Percentiles rank a stretch among this genome's conserved stretches.
Evolutionary conservation across 2,329 filamentous ascomycete genomes (phyloP).

Genomic region (Colletotrichum spinosum): DNA sequence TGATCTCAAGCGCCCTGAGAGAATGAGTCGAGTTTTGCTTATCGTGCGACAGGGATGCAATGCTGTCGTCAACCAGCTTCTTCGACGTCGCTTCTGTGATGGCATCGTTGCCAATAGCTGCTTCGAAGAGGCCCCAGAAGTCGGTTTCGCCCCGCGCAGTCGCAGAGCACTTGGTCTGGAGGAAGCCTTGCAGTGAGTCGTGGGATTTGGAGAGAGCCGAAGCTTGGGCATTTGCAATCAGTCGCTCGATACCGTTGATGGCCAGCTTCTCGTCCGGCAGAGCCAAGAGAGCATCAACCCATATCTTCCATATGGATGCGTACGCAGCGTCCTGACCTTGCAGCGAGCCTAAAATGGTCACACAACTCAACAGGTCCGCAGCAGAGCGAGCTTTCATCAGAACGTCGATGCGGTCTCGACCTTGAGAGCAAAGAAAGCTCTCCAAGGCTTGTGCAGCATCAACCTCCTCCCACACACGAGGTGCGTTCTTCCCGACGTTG

Average conservation of each 20-base stretch:
- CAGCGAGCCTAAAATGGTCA: constrained; percentile 66
- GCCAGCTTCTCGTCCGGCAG: constrained; percentile 44
- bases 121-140: constrained; percentile 60
- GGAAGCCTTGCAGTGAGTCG: constrained; percentile 58
- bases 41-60: constrained; percentile 46
- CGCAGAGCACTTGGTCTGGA: constrained; percentile 43
- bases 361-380: constrained; percentile 71
- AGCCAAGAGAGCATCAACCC: constrained; percentile 55
- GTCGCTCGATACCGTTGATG: constrained; percentile 51
- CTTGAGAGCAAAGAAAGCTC: constrained; percentile 59
- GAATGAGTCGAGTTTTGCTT: constrained; percentile 44
- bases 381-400: constrained; percentile 78
- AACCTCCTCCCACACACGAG: constrained; percentile 53
- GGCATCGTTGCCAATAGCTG: constrained; percentile 56
- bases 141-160: constrained; percentile 36
- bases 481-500: constrained; percentile 42
- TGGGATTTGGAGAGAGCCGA: constrained; percentile 52
- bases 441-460: constrained; percentile 50
- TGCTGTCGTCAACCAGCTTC: constrained; percentile 49
- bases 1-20: constrained; percentile 60
- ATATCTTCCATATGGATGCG: constrained; percentile 56
- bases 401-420: constrained; percentile 65
- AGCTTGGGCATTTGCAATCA: constrained; percentile 60
- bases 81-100: constrained; percentile 50
- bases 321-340: constrained; percentile 52